Conservation (phyloP, 2,329 filamentous ascomycete genomes). For the Diplodia seriata region DNA sequence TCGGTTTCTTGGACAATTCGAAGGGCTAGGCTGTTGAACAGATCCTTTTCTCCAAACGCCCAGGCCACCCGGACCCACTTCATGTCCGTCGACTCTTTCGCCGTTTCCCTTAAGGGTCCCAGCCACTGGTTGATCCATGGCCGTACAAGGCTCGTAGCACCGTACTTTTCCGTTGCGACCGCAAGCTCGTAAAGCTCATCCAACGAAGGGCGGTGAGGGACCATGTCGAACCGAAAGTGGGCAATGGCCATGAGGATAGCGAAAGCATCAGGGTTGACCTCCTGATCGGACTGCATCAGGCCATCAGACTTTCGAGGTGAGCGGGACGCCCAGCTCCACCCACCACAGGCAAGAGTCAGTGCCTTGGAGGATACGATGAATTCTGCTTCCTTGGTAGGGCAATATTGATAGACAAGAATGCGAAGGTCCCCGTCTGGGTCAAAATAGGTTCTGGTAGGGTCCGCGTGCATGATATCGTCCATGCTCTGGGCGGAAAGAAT, state of each 20-base stretch:
- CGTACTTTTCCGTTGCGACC: conserved; percentile 10
- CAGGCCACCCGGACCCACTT: conserved; percentile 14
- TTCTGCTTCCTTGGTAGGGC: no score
- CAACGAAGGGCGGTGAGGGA: background rate
- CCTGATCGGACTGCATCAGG: background rate
- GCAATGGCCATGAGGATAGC: background rate
- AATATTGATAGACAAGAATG: no score
- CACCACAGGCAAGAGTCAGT: conserved; percentile 36
- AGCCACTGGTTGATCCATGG: background rate
- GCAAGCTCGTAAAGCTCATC: background rate
- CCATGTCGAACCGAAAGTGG: background rate
- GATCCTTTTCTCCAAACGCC: background rate
- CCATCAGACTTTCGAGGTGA: no score
- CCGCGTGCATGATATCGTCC: no score
- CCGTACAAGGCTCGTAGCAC: background rate
- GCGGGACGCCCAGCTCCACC: conserved; percentile 36
- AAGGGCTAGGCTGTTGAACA: background rate
- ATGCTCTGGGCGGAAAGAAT: no score
- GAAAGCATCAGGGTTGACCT: conserved; percentile 21
- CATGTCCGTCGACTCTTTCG: background rate
- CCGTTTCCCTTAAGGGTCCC: background rate
- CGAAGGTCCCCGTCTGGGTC: no score
- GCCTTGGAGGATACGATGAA: conserved; percentile 34
- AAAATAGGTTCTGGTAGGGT: no score
- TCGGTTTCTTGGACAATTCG: no score